These are phyloP conservation scores for Cladosporium sp. DNA, from an alignment of 2,329 filamentous ascomycete species.

Conservation along the genomic window DNA sequence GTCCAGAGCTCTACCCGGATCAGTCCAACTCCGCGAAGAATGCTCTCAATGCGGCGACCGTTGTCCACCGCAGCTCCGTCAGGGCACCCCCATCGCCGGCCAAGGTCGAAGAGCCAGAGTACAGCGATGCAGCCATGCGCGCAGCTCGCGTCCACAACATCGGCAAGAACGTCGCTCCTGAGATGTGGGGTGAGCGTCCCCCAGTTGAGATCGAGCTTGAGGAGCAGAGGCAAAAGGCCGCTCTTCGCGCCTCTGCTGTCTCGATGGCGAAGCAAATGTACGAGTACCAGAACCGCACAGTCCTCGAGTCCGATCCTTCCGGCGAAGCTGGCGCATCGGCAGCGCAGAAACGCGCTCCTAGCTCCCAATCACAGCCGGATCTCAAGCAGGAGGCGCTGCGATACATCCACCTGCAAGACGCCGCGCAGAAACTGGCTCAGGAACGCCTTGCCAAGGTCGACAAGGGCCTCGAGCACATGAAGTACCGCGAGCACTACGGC, in stretches of 20 bases:
- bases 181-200: conserved; percentile 73
- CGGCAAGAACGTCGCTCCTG: conserved; percentile 61
- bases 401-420: conserved; percentile 68
- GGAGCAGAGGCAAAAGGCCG: conserved; percentile 65
- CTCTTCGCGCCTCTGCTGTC: conserved; percentile 72
- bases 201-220: conserved; percentile 66
- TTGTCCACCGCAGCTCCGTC: conserved; percentile 52
- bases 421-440: conserved; percentile 77
- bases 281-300: conserved; percentile 47
- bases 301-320: conserved; percentile 17
- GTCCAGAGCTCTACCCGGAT: conserved; percentile 45
- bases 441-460: conserved; percentile 77
- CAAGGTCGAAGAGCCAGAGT: conserved; percentile 36
- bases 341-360: conserved; percentile 27
- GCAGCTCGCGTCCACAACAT: conserved; percentile 59
- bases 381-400: conserved; percentile 48
- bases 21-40: conserved; percentile 57
- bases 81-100: conserved; percentile 9
- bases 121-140: conserved; percentile 46
- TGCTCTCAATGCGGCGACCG: conserved; percentile 66
- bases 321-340: conserved; percentile 21
- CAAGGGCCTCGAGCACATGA: conserved; percentile 55
- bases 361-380: conserved; percentile 34
- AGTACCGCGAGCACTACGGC: conserved; percentile 73
- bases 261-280: conserved; percentile 91